A percentile compares a stretch with the other conserved stretches of the same genome.
These are phyloP conservation scores for Ganoderma leucocontextum DNA, from an alignment of 1,284 basidiomycete species.

Conservation along the genomic window DNA sequence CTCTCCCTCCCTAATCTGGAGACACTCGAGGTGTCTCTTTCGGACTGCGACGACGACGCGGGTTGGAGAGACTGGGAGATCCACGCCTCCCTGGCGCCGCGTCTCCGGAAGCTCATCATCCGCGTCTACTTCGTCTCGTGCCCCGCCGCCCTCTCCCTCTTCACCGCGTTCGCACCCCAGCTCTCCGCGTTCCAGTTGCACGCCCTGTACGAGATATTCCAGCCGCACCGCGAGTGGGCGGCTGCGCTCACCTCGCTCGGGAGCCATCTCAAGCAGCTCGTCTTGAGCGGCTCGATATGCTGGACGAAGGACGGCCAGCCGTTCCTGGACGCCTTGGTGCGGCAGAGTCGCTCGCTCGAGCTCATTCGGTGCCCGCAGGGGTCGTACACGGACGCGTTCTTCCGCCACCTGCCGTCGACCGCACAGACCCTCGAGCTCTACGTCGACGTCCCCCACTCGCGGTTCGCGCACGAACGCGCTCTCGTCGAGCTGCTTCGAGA, in stretches of 20 bases:
- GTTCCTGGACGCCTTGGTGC: conserved; percentile 8
- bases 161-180: background rate
- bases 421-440: conserved; percentile 10
- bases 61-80: background rate
- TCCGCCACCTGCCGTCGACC: background rate
- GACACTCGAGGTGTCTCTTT: conserved; percentile 15
- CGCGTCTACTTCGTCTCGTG: background rate
- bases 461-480: background rate
- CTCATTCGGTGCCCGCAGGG: conserved; percentile 8
- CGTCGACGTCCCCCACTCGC: background rate
- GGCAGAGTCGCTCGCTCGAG: background rate
- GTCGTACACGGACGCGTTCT: conserved; percentile 9
- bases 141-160: background rate
- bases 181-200: background rate
- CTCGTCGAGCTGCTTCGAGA: background rate
- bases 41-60: background rate
- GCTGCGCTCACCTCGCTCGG: background rate
- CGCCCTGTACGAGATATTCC: background rate
- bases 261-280: background rate
- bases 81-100: background rate
- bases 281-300: background rate
- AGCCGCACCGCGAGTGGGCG: background rate
- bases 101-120: background rate
- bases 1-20: conserved; percentile 13
- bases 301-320: background rate